Evolutionary conservation across 208 protist species (phyloP).

Genomic region (Angomonas ambiguus): DNA sequence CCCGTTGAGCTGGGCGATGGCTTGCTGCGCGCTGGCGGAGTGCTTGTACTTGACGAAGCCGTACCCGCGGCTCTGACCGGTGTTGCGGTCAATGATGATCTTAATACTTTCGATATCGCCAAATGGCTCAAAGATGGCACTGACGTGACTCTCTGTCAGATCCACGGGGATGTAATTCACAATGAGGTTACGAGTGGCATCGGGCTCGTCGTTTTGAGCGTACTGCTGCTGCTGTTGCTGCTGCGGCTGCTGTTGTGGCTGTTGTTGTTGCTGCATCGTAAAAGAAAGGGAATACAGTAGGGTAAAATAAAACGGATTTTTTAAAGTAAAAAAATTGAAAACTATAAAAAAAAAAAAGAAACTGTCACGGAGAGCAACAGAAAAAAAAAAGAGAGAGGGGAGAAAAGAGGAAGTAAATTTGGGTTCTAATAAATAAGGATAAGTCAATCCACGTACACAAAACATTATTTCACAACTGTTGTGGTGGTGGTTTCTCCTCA

Average conservation of each 20-base stretch:
- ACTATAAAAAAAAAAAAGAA: constrained; percentile 16
- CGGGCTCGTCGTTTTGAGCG: constrained; percentile 56
- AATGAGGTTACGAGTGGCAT: constrained; percentile 81
- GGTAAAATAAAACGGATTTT: constrained; percentile 12
- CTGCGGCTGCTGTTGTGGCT: constrained; percentile 24
- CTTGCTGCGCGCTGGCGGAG: constrained; percentile 64
- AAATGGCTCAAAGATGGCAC: constrained; percentile 79
- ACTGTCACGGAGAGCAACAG: neutral
- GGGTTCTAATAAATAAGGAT: neutral
- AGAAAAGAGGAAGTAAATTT: constrained; percentile 4
- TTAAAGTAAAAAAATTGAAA: constrained; percentile 16
- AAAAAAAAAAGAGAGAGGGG: constrained; percentile 10
- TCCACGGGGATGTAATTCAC: constrained; percentile 88
- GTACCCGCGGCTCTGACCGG: constrained; percentile 82
- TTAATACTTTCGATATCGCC: constrained; percentile 86
- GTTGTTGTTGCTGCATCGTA: constrained; percentile 13
- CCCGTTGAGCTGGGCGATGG: constrained; percentile 76
- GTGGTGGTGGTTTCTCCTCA: no score
- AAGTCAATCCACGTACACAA: neutral
- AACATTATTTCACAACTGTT: no score
- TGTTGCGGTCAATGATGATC: constrained; percentile 85
- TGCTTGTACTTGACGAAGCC: constrained; percentile 88
- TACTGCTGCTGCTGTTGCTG: constrained; percentile 18
- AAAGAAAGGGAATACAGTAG: constrained; percentile 19
- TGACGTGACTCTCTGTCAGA: constrained; percentile 79